Evolutionary conservation across 441 rosid genomes (phyloP).

Genomic region (Brassica hybrid): DNA sequence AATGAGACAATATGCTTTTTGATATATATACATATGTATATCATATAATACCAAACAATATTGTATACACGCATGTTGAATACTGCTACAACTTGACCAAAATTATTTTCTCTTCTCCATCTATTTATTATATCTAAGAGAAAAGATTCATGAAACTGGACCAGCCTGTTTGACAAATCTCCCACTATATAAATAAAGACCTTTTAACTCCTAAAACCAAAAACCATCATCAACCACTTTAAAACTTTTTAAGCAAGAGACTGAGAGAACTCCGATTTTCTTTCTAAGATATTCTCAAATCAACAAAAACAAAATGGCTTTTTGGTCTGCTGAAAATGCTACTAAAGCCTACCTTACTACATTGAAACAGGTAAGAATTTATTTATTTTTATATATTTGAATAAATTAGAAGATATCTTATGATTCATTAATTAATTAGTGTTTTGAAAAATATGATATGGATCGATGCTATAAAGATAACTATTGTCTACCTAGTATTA

Average conservation of each 20-base stretch:
- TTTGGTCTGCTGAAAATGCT: slow-evolving; percentile 98
- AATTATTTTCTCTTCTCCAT: slow-evolving; percentile 6
- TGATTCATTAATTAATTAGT: too few relatives aligned
- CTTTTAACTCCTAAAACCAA: slow-evolving; percentile 24
- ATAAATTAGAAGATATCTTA: too few relatives aligned
- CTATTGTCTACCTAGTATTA: not conserved
- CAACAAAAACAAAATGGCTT: slow-evolving; percentile 52
- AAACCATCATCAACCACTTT: slow-evolving; percentile 29
- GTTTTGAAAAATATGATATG: not conserved
- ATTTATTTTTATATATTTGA: not conserved
- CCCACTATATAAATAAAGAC: slow-evolving; percentile 36
- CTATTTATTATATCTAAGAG: slow-evolving; percentile 11
- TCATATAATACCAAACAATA: slow-evolving; percentile 1
- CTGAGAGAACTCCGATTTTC: slow-evolving; percentile 10
- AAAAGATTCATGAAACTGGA: slow-evolving; percentile 41
- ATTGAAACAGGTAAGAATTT: slow-evolving; percentile 66
- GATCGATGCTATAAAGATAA: not conserved
- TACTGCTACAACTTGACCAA: slow-evolving; percentile 41
- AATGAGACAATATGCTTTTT: slow-evolving; percentile 35
- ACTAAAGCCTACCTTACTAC: slow-evolving; percentile 88
- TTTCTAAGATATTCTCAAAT: slow-evolving; percentile 2
- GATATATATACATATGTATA: not conserved
- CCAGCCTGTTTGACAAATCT: slow-evolving; percentile 44
- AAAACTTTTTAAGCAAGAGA: slow-evolving; percentile 22
- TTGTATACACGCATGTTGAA: slow-evolving; percentile 14